These are phyloP conservation scores for Phytophthora nicotianae DNA, from an alignment of 352 stramenopile species.

Conservation along the genomic window DNA sequence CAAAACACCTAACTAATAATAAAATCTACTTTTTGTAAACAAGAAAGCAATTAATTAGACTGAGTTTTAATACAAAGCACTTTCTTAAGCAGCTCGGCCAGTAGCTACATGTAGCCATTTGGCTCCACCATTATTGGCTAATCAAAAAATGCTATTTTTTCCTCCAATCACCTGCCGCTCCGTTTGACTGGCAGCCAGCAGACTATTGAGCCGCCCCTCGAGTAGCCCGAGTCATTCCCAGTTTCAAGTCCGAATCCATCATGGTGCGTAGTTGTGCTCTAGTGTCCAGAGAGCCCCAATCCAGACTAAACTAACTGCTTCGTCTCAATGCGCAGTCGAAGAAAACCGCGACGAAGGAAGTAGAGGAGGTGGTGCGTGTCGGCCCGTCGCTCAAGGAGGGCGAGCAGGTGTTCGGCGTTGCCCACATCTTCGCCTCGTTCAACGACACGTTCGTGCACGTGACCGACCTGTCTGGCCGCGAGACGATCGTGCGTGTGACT, in stretches of 20 bases:
- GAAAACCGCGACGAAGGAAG: slow-evolving; percentile 89
- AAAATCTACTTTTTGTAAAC: too few species aligned
- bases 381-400: slow-evolving; percentile 95
- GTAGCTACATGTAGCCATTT: not conserved
- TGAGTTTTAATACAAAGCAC: too few species aligned
- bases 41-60: too few species aligned
- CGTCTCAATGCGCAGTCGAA: slow-evolving; percentile 58
- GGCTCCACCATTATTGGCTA: not conserved
- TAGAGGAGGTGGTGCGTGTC: slow-evolving; percentile 93
- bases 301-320: not conserved
- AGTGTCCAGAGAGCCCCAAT: not conserved
- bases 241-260: slow-evolving; percentile 89
- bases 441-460: slow-evolving; percentile 99
- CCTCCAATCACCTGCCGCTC: slow-evolving; percentile 16
- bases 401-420: slow-evolving; percentile 99
- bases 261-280: slow-evolving; percentile 55
- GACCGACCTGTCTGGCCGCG: slow-evolving; percentile 98
- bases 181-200: slow-evolving; percentile 34
- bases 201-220: not conserved
- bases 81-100: too few species aligned
- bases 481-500: slow-evolving; percentile 99
- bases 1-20: too few species aligned
- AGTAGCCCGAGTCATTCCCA: slow-evolving; percentile 52
- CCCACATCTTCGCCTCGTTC: slow-evolving; percentile 99
- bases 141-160: slow-evolving; percentile 10